Percentiles rank a stretch among this genome's conserved stretches.
These are phyloP conservation scores for Neonectria sp. DNA, from an alignment of 2,329 filamentous ascomycete species.

Conservation along the genomic window DNA sequence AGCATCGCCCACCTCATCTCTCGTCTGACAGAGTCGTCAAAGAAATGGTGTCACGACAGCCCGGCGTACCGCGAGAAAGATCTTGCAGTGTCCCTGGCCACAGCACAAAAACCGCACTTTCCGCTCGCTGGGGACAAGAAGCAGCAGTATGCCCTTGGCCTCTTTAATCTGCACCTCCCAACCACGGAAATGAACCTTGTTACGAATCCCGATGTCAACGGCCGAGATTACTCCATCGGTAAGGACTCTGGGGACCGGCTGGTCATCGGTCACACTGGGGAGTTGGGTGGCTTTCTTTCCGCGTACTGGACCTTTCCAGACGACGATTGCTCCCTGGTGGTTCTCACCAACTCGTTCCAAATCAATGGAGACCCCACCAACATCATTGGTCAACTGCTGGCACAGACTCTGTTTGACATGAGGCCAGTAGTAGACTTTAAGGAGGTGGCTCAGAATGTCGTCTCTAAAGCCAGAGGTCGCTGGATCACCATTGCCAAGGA, in stretches of 20 bases:
- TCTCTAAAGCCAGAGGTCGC: not conserved
- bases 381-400: conserved; percentile 7
- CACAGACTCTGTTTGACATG: conserved; percentile 12
- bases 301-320: conserved; percentile 22
- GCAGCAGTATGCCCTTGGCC: conserved; percentile 11
- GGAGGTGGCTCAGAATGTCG: not conserved
- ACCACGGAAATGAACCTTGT: conserved; percentile 17
- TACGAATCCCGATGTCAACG: conserved; percentile 3
- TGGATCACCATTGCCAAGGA: not conserved
- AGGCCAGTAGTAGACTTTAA: conserved; percentile 6
- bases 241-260: not conserved
- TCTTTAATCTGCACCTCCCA: conserved; percentile 1
- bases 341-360: conserved; percentile 18
- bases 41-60: no score
- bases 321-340: conserved; percentile 12
- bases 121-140: not conserved
- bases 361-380: conserved; percentile 18
- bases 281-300: conserved; percentile 8
- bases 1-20: no score
- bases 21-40: no score
- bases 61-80: no score
- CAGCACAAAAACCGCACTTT: conserved; percentile 6
- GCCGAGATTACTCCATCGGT: not conserved
- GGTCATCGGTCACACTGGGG: conserved; percentile 15
- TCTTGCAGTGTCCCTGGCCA: no score